Evolutionary conservation across 2,329 filamentous ascomycete species (phyloP).

Genomic region (Chaetoscypha palmicola): DNA sequence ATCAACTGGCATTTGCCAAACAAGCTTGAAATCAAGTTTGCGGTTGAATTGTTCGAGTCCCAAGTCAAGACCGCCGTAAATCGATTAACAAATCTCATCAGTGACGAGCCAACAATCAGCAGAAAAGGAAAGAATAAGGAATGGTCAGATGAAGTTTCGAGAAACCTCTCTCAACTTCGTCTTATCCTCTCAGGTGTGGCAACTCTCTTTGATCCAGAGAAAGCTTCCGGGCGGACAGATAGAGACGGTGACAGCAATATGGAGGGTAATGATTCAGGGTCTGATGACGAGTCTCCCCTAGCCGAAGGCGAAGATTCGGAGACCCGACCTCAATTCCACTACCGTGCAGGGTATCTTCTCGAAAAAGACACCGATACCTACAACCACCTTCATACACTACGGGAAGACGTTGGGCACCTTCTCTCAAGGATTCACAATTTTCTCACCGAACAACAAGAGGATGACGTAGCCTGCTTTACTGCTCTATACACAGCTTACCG

Average conservation of each 20-base stretch:
- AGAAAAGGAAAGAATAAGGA: conserved; percentile 95
- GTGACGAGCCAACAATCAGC: conserved; percentile 73
- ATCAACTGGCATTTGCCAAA: conserved; percentile 89
- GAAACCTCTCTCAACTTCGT: conserved; percentile 79
- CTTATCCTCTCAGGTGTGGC: conserved; percentile 89
- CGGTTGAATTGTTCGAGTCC: conserved; percentile 78
- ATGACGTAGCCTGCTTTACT: conserved; percentile 94
- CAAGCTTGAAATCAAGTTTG: conserved; percentile 76
- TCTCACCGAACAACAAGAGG: conserved; percentile 75
- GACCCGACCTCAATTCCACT: conserved; percentile 78
- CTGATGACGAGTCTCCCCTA: conserved; percentile 49
- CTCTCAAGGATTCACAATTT: conserved; percentile 82
- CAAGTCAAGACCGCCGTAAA: conserved; percentile 72
- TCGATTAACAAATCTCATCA: conserved; percentile 71
- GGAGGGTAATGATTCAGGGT: conserved; percentile 42
- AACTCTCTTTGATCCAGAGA: conserved; percentile 76
- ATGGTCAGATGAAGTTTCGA: conserved; percentile 94
- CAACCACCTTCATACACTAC: conserved; percentile 68
- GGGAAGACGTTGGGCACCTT: conserved; percentile 71
- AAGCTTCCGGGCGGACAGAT: conserved; percentile 51
- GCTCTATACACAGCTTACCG: conserved; percentile 86
- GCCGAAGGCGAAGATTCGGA: conserved; percentile 70
- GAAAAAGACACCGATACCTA: conserved; percentile 59
- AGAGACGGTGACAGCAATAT: conserved; percentile 40
- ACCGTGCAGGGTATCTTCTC: conserved; percentile 81